phyloP scores from a whole-genome alignment of 2,329 filamentous ascomycete species.

The Aspergillus tanneri region DNA sequence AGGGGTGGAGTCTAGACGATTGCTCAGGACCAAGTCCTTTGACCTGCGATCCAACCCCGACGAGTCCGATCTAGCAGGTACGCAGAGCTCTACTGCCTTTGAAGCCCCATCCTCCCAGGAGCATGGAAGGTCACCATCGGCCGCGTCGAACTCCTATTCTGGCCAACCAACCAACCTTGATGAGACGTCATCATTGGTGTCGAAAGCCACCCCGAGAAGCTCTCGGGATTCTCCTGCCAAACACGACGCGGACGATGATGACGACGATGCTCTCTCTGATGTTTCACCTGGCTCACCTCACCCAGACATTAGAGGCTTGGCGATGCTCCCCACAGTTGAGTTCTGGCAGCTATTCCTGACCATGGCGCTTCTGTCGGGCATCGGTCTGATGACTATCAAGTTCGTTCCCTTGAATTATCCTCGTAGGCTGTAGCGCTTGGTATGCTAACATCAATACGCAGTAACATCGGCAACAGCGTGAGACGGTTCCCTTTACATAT shows the following conservation, averaged over 20 bases:
- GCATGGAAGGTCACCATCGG: slow-evolving; percentile 33
- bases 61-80: slow-evolving; percentile 38
- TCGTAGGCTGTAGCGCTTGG: too few relatives aligned
- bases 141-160: slow-evolving; percentile 26
- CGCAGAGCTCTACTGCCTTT: slow-evolving; percentile 35
- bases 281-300: slow-evolving; percentile 68
- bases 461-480: slow-evolving; percentile 90
- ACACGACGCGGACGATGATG: slow-evolving; percentile 30
- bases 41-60: slow-evolving; percentile 26
- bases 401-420: slow-evolving; percentile 41
- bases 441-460: slow-evolving; percentile 45
- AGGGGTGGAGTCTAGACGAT: slow-evolving; percentile 33
- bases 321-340: slow-evolving; percentile 67
- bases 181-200: slow-evolving; percentile 81
- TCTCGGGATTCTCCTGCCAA: slow-evolving; percentile 51
- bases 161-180: slow-evolving; percentile 50
- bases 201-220: slow-evolving; percentile 55
- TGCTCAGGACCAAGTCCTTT: slow-evolving; percentile 34
- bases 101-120: slow-evolving; percentile 25
- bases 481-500: slow-evolving; percentile 16
- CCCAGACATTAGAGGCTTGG: slow-evolving; percentile 86
- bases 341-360: slow-evolving; percentile 91
- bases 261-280: slow-evolving; percentile 58
- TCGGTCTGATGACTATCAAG: slow-evolving; percentile 99
- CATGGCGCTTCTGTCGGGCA: slow-evolving; percentile 86